Evolutionary conservation across 306 rosid genomes (phyloP).

Genomic region (Parietaria judaica): DNA sequence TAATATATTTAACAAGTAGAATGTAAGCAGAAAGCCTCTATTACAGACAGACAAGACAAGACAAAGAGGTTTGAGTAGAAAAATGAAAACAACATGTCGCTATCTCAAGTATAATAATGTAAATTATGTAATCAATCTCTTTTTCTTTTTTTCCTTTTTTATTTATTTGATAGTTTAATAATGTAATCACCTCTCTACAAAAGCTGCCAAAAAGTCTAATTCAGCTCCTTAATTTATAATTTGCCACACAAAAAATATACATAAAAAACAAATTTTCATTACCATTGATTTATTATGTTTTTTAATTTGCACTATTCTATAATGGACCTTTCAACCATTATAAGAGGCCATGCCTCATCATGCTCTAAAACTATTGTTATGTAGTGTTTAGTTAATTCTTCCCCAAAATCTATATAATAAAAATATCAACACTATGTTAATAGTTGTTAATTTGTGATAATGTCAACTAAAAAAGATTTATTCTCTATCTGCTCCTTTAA

Average conservation of each 20-base stretch:
- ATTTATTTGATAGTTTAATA: too few species aligned
- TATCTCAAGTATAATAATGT: constrained; percentile 14
- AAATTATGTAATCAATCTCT: constrained; percentile 3
- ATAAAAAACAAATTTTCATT: constrained; percentile 18
- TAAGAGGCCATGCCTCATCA: not conserved
- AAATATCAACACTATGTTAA: too few species aligned
- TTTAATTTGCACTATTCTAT: constrained; percentile 1
- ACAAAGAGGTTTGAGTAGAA: not conserved
- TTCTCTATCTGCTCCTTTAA: too few species aligned
- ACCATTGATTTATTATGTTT: not conserved
- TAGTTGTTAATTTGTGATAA: too few species aligned
- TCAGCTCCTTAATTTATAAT: constrained; percentile 11
- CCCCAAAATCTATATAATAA: too few species aligned
- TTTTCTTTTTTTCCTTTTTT: not conserved
- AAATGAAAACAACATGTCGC: constrained; percentile 41
- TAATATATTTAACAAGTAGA: not conserved
- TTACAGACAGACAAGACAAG: not conserved
- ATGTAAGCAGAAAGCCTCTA: not conserved
- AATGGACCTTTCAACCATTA: constrained; percentile 10
- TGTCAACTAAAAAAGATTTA: too few species aligned
- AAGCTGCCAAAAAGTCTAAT: constrained; percentile 20
- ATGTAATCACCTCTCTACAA: not conserved
- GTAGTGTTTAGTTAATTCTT: too few species aligned
- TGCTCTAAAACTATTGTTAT: not conserved
- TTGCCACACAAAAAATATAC: constrained; percentile 5